A percentile compares a stretch with the other conserved stretches of the same genome.
These are phyloP conservation scores for Taxillus chinensis DNA, from an alignment of 164 flowering plant genomes.

Conservation along the genomic window DNA sequence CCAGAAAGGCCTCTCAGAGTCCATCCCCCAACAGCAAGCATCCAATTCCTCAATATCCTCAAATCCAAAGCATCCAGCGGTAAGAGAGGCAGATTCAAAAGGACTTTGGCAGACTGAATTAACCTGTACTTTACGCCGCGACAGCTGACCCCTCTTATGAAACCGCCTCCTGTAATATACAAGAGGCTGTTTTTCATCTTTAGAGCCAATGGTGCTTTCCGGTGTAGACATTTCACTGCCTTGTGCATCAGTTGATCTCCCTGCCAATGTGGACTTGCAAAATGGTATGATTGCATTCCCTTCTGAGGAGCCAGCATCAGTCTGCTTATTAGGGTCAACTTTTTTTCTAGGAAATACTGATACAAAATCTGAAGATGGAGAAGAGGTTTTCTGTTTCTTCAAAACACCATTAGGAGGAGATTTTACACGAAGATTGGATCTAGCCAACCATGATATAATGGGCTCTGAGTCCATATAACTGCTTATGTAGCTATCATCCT, in stretches of 20 bases:
- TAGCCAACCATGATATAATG: constrained; percentile 79
- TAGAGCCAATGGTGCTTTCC: constrained; percentile 12
- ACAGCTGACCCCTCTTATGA: constrained; percentile 22
- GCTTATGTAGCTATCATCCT: constrained; percentile 32
- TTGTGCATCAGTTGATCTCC: constrained; percentile 12
- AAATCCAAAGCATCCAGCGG: constrained; percentile 15
- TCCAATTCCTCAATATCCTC: constrained; percentile 14
- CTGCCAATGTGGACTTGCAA: constrained; percentile 11
- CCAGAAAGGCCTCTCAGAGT: constrained; percentile 16
- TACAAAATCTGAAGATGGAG: constrained; percentile 7
- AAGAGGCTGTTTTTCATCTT: constrained; percentile 29
- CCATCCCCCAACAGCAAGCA: constrained; percentile 9
- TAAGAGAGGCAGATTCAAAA: constrained; percentile 15
- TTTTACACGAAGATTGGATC: constrained; percentile 44
- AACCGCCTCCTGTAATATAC: constrained; percentile 73
- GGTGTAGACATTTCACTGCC: constrained; percentile 15
- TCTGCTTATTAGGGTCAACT: constrained; percentile 9
- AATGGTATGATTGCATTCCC: constrained; percentile 11
- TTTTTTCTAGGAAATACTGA: constrained; percentile 18
- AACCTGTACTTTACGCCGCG: constrained; percentile 9
- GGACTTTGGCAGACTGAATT: constrained; percentile 12
- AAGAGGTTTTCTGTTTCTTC: constrained; percentile 35
- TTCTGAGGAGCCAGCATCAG: constrained; percentile 13
- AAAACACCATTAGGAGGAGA: constrained; percentile 28
- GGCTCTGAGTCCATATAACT: constrained; percentile 72